Evolutionary conservation across 2,329 filamentous ascomycete genomes (phyloP), one percentile per base, ranked within the genome.

Genomic region (Trichoderma atrobrunneum): DNA sequence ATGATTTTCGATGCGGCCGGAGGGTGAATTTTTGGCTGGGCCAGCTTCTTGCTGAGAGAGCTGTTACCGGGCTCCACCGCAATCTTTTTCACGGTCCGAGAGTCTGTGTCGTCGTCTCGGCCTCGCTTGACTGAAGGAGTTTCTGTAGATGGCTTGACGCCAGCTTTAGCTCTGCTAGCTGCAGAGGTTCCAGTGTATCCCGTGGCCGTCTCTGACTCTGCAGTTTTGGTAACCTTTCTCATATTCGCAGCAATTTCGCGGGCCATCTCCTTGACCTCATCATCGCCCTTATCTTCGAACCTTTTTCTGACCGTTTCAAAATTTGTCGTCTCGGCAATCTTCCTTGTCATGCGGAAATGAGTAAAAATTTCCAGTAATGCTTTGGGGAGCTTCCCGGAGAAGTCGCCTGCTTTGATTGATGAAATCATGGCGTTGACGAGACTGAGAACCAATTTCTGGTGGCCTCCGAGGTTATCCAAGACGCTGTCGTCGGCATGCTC

Each of bases 261-360:
- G 5, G 91, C 88, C 61, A 91, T 82, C 5, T 85, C 85, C 76
- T 91, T 91, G 62, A 89, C 87, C 67, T 91, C 88, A 0, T 87
- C 85, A 76, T 92, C 90, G 30, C 89, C 91, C 76, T 89, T 90
- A 77, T 88, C 90, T 73, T 85, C 86, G 77, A 92, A 88, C 10
- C 88, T 86, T 73, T 88, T 88, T 54, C 90, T 85, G 18, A 92
- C 87, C 70, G 87, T 89, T 72, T 89, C 87, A 71, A 94, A 87
- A 77, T 92, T 92, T 54, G 89, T 87, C 73, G 87, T 90, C 74
- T 90, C 87, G 56, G 90, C 82, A 43, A 89, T 89, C 74, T 86
- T 88, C 63, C 86, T 88, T 56, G 90, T 85, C 72, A 90, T 91
- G 43, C 87, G 89, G 72, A 90, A 89, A 70, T 86, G 82, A 6